Conservation (phyloP, 352 stramenopile genomes). For the Phytophthora ramorum region DNA sequence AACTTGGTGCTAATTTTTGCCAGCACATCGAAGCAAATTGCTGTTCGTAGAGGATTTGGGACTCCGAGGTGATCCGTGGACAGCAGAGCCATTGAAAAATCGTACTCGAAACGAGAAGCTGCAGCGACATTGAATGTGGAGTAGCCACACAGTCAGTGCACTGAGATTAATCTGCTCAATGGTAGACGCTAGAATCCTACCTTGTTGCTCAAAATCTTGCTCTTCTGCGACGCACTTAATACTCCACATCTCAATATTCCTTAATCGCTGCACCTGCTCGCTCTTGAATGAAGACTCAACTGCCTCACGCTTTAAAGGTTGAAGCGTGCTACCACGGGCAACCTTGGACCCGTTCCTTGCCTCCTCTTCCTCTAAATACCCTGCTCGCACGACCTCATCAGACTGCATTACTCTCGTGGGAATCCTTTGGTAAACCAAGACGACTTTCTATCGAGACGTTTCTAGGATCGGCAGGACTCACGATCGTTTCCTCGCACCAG, state of each 20-base stretch:
- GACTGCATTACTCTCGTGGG: slow-evolving; percentile 8
- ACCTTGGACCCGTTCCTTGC: neutral
- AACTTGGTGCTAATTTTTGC: slow-evolving; percentile 54
- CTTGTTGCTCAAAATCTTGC: slow-evolving; percentile 33
- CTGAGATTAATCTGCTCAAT: neutral
- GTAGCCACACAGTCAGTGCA: neutral
- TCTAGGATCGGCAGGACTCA: slow-evolving; percentile 5
- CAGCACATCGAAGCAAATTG: slow-evolving; percentile 65
- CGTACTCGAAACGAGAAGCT: slow-evolving; percentile 52
- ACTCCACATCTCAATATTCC: slow-evolving; percentile 38
- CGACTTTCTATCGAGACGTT: slow-evolving; percentile 7
- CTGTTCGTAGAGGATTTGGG: slow-evolving; percentile 65
- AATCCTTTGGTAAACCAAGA: neutral
- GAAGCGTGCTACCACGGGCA: neutral
- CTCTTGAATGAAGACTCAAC: slow-evolving; percentile 15
- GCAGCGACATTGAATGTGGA: neutral
- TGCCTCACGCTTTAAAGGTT: slow-evolving; percentile 5
- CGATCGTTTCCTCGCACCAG: slow-evolving; percentile 8
- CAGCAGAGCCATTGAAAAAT: slow-evolving; percentile 54
- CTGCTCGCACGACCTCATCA: neutral
- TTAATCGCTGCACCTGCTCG: slow-evolving; percentile 21
- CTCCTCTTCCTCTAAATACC: neutral
- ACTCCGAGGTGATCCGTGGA: slow-evolving; percentile 62
- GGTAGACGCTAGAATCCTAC: slow-evolving; percentile 6
- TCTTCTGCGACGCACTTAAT: slow-evolving; percentile 33